phyloP scores from a whole-genome alignment of 164 flowering plant species.

The Aristolochia californica region DNA sequence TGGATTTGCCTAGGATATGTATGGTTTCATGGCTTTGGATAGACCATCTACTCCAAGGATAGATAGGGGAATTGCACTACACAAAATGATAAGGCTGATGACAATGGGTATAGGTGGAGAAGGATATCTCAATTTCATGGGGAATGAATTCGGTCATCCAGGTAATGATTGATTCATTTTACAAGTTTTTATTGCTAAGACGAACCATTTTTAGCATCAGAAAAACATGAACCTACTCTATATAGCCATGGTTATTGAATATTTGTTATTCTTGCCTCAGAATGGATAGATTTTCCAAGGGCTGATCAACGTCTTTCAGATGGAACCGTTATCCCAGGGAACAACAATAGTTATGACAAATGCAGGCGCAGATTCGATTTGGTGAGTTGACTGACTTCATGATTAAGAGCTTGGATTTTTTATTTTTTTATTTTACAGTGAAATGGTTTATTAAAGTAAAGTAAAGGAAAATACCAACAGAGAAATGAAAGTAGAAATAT shows the following conservation, averaged over 20 bases:
- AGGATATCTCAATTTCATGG: constrained; percentile 99
- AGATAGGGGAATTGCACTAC: constrained; percentile 98
- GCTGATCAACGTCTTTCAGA: constrained; percentile 65
- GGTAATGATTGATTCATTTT: constrained; percentile 30
- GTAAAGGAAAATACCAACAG: too few species aligned
- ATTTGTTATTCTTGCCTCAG: constrained; percentile 21
- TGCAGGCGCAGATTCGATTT: constrained; percentile 97
- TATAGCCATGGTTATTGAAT: not conserved
- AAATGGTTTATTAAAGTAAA: too few species aligned
- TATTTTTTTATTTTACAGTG: too few species aligned
- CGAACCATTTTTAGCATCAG: not conserved
- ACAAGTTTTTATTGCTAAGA: too few species aligned
- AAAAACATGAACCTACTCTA: not conserved
- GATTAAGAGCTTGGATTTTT: too few species aligned
- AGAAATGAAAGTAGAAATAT: too few species aligned
- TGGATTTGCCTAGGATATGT: constrained; percentile 72
- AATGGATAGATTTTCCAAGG: constrained; percentile 99
- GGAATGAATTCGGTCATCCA: constrained; percentile 99
- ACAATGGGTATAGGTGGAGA: constrained; percentile 99
- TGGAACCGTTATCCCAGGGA: constrained; percentile 75
- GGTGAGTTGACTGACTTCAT: constrained; percentile 37
- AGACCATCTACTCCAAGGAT: constrained; percentile 72
- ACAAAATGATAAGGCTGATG: constrained; percentile 96
- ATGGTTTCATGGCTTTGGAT: constrained; percentile 96
- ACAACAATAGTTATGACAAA: constrained; percentile 72